A percentile compares a stretch with the other conserved stretches of the same genome.
Conservation (phyloP, 148 eudicot species). For the Amaranthus cruentus region DNA sequence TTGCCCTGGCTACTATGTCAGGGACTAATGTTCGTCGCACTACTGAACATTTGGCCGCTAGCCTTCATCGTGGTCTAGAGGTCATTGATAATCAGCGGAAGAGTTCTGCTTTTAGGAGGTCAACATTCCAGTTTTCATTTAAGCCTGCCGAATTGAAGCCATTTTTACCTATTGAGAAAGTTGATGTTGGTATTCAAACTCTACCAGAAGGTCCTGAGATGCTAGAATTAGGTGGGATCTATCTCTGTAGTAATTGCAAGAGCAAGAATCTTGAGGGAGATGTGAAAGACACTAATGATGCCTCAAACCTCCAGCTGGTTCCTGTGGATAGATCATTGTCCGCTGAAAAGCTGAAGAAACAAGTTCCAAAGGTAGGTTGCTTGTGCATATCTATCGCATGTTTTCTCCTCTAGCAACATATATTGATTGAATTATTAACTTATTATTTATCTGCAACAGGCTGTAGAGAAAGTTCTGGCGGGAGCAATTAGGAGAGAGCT, state of each 20-base stretch:
- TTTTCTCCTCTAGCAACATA: slow-evolving; percentile 6
- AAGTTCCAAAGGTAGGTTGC: slow-evolving; percentile 74
- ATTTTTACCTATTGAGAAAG: slow-evolving; percentile 47
- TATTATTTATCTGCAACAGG: slow-evolving; percentile 44
- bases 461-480: slow-evolving; percentile 88
- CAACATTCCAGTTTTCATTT: slow-evolving; percentile 67
- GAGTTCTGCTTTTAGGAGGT: slow-evolving; percentile 61
- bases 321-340: slow-evolving; percentile 50
- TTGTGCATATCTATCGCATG: background rate
- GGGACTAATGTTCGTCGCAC: slow-evolving; percentile 37
- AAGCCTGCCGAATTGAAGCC: slow-evolving; percentile 56
- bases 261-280: slow-evolving; percentile 33
- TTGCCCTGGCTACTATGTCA: slow-evolving; percentile 32
- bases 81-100: slow-evolving; percentile 52
- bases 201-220: slow-evolving; percentile 31
- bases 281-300: slow-evolving; percentile 34
- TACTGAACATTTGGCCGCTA: slow-evolving; percentile 67
- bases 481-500: slow-evolving; percentile 98
- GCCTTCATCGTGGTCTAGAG: slow-evolving; percentile 84
- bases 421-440: background rate
- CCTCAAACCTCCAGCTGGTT: slow-evolving; percentile 64
- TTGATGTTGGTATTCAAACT: slow-evolving; percentile 86
- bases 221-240: slow-evolving; percentile 31
- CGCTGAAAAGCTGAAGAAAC: slow-evolving; percentile 47
- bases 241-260: slow-evolving; percentile 67